A percentile compares a stretch with the other conserved stretches of the same genome.
phyloP scores from a whole-genome alignment of 208 protist genomes.

The Leishmania gerbilli region DNA sequence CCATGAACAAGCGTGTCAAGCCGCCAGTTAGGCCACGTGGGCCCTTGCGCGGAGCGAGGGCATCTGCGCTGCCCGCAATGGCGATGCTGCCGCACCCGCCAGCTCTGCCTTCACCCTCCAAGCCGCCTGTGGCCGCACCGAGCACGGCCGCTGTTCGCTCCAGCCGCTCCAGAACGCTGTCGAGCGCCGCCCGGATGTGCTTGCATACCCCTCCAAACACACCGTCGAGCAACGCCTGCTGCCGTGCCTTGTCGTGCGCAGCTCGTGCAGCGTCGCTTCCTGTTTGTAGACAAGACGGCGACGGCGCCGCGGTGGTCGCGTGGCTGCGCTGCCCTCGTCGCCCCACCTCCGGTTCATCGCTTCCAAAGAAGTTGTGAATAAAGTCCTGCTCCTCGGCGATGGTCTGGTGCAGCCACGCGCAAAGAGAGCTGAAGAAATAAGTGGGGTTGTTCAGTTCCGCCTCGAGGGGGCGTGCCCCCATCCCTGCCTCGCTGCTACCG shows the following conservation, averaged over 20 bases:
- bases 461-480: constrained; percentile 67
- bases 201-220: constrained; percentile 76
- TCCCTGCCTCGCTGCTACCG: constrained; percentile 5
- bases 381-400: constrained; percentile 86
- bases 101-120: not conserved
- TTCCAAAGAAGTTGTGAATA: constrained; percentile 48
- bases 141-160: constrained; percentile 34
- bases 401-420: constrained; percentile 86
- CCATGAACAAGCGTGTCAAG: constrained; percentile 43
- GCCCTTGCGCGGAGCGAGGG: constrained; percentile 16
- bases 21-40: constrained; percentile 41
- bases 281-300: not conserved
- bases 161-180: constrained; percentile 67
- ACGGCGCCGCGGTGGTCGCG: not conserved
- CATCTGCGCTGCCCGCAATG: not conserved
- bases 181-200: constrained; percentile 63
- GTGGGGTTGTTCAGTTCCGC: constrained; percentile 80
- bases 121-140: not conserved
- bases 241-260: constrained; percentile 16
- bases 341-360: constrained; percentile 11
- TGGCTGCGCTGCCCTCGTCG: not conserved
- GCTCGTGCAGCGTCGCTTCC: constrained; percentile 1
- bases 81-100: not conserved
- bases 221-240: constrained; percentile 43
- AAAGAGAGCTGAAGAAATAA: constrained; percentile 84